Evolutionary conservation across 164 flowering plant genomes (phyloP).

Genomic region (Stephania cephalantha): DNA sequence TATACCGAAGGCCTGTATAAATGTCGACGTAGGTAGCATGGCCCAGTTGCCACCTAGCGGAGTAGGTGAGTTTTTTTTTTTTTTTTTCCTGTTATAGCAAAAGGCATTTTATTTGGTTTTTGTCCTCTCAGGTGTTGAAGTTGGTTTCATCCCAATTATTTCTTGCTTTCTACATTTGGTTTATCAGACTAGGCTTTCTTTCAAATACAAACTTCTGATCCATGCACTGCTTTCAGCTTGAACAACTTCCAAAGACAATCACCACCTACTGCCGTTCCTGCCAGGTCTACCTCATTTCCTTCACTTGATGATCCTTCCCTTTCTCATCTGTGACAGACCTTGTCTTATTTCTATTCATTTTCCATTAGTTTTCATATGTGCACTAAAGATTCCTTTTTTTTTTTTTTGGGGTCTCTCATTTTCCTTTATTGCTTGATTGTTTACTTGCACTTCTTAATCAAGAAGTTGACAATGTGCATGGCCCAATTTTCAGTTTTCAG

Average conservation of each 20-base stretch:
- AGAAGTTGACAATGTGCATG: background rate
- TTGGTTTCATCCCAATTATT: background rate
- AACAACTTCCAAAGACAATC: background rate
- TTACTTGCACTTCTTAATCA: background rate
- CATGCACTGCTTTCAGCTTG: background rate
- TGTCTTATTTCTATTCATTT: background rate
- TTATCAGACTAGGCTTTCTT: background rate
- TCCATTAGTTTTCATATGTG: background rate
- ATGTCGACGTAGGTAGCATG: no score
- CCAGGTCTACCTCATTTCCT: background rate
- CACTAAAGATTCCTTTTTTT: background rate
- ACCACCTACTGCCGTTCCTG: background rate
- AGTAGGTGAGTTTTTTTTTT: no score
- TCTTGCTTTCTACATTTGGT: background rate
- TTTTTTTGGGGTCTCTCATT: background rate
- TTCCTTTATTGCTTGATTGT: background rate
- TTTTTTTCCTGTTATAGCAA: background rate
- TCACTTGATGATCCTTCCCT: background rate
- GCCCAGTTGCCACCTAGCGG: no score
- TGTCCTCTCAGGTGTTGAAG: background rate
- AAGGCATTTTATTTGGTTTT: background rate
- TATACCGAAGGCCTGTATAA: no score
- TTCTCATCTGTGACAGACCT: background rate
- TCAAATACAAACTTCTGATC: background rate
- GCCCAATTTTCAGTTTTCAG: background rate